Evolutionary conservation across 139 green algal species (phyloP), one percentile per base, ranked within the genome.

Genomic region (Tetradesmus lagerheimii): DNA sequence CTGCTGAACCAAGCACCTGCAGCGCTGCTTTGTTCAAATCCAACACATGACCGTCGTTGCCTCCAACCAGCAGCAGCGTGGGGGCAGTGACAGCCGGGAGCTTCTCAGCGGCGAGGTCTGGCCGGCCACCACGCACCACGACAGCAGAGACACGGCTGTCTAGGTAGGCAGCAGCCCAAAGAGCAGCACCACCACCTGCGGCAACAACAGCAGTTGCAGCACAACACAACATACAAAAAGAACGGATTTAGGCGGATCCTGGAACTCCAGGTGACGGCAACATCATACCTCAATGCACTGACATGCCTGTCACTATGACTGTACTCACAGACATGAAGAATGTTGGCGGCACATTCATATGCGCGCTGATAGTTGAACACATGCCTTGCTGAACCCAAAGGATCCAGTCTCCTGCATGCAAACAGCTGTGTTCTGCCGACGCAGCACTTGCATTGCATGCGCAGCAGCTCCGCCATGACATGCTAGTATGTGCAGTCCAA

Each of bases 21-120:
- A 83, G 43, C 39, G 75, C 86, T 1, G 8, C 8, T 8, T 16
- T 18, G 47, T 90, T 90, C 23, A 90, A 50, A 16, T 50, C 74
- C 20, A 75, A 47, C 31, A 90, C 86, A 39, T 84, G 43, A 8
- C 14, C 27, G 47, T 90, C 86, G 11, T 29, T 23, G 23, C 86
- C 86, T 12, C 86, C 86, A 15, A 90, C 86, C 20, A 90, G 43
- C 86, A 90, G 86, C 86, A 90, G 86, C 29, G 74, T 84, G 1
- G 86, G 86, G n/a, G 86, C 74, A 45, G 74, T 84, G 18, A 90
- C 86, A 34, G 74, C 74, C 71, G 74, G 74, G 1, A 90, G 86
- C 74, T 83, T 83, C 8, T 38, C 86, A 14, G 45, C 75, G 6
- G 86, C 86, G 1, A 90, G 75, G 47, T 90, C 86, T 5, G 86